Base-by-base conservation (phyloP, 768 basidiomycete species). In the Naganishia randhawae region DNA sequence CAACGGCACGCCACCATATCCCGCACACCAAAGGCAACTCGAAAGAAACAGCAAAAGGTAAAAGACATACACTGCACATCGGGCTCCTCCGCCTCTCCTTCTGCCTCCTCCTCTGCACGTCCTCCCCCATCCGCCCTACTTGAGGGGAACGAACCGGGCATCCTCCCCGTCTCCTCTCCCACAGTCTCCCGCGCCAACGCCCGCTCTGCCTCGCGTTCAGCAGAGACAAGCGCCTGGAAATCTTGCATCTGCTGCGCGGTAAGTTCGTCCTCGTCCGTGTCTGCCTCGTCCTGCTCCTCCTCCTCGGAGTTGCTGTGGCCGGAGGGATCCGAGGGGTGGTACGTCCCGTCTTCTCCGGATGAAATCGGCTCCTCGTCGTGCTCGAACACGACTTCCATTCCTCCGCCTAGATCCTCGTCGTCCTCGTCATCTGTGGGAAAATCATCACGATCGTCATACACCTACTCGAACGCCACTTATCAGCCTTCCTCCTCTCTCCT, bases 121-220 rank as follows among this genome's bases (percentile, higher is more conserved):
- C 71, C 2, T 68, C 70, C 6, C 68, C 66, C 32, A 67, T 41
- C 31, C 42, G 42, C n/a, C 45, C 45, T n/a, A 48, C n/a, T 19
- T 4, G 25, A 13, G 4, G 57, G 57, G 17, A 61, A 61, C 37
- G 2, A 3, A 5, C 57, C 57, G 6, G 57, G 57, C 57, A 61
- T 61, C 25, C 54, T 68, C 17, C 69, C 73, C 8, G 68, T 63
- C 22, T 63, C 71, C 45, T 50, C 55, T 41, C 27, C 17, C 42
- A 52, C 68, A 2, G 67, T 72, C 9, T 72, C 67, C 8, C 69
- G 67, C 45, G 55, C 42, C 42, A 69, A 69, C 25, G 69, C 71
- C 25, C 72, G 69, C 14, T 63, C 55, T 25, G 73, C 71, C 25
- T 72, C 71, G 27, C 72, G 72, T 16, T 61, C 66, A 1, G 37